Evolutionary conservation across 352 stramenopile species (phyloP).

Genomic region (Globisporangium sylvaticum): DNA sequence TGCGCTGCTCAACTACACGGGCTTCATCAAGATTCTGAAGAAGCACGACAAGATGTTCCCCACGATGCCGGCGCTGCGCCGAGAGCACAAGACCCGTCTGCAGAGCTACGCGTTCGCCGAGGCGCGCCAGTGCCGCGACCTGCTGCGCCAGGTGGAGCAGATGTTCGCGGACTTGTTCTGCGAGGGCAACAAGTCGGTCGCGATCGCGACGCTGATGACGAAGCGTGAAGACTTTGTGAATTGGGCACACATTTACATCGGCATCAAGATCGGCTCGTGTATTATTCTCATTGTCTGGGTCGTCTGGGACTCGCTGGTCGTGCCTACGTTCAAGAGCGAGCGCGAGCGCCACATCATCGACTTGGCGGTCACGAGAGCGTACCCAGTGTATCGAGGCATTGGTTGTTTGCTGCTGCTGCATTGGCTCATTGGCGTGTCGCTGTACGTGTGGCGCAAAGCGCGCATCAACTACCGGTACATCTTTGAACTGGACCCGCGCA

Average conservation of each 20-base stretch:
- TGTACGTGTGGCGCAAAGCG: slow-evolving; percentile 89
- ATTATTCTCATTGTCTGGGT: slow-evolving; percentile 90
- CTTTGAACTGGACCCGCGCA: slow-evolving; percentile 91
- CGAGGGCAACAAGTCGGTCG: slow-evolving; percentile 64
- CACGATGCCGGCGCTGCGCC: slow-evolving; percentile 31
- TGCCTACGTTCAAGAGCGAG: slow-evolving; percentile 63
- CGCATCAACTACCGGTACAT: slow-evolving; percentile 95
- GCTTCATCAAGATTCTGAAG: slow-evolving; percentile 97
- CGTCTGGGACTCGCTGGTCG: slow-evolving; percentile 92
- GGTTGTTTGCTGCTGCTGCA: slow-evolving; percentile 93
- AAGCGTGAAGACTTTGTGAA: slow-evolving; percentile 72
- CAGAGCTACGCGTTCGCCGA: slow-evolving; percentile 61
- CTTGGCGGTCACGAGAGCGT: slow-evolving; percentile 75
- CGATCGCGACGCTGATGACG: slow-evolving; percentile 76
- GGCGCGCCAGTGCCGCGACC: slow-evolving; percentile 38
- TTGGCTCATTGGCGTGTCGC: slow-evolving; percentile 92
- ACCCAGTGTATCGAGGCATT: slow-evolving; percentile 94
- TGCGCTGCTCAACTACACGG: slow-evolving; percentile 97
- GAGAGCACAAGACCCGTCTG: slow-evolving; percentile 41
- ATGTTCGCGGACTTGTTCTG: slow-evolving; percentile 76
- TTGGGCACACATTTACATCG: slow-evolving; percentile 81
- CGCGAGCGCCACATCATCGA: slow-evolving; percentile 75
- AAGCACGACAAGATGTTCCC: slow-evolving; percentile 92
- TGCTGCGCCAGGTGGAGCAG: slow-evolving; percentile 56
- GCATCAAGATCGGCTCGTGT: slow-evolving; percentile 79